phyloP scores from a whole-genome alignment of 306 rosid species.

The Rubus idaeus region DNA sequence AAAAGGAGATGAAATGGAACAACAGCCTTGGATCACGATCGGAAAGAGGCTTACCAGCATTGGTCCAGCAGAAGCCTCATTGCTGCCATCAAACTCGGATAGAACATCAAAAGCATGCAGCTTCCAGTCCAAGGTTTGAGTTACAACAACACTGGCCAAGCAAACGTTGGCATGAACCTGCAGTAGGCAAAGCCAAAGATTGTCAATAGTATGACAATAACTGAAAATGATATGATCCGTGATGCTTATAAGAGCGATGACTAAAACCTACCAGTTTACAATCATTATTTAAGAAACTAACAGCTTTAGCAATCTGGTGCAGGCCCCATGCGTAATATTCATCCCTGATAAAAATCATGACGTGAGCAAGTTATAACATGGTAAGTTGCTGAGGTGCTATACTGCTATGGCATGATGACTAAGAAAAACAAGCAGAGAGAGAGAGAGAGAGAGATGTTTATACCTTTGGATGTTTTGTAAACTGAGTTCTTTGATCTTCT shows the following conservation, averaged over 20 bases:
- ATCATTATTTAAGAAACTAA: slow-evolving; percentile 97
- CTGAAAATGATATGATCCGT: not conserved
- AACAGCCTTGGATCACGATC: not conserved
- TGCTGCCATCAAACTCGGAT: slow-evolving; percentile 79
- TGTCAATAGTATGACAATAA: slow-evolving; percentile 17
- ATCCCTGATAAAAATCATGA: slow-evolving; percentile 53
- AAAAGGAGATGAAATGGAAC: not conserved
- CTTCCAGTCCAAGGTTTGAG: slow-evolving; percentile 98
- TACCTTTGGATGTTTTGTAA: slow-evolving; percentile 67
- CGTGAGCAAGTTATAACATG: not conserved
- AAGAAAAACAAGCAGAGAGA: too few species aligned
- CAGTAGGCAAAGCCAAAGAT: slow-evolving; percentile 21
- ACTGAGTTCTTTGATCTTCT: slow-evolving; percentile 81
- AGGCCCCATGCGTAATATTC: slow-evolving; percentile 98
- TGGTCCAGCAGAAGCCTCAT: slow-evolving; percentile 64
- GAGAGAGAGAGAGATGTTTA: too few species aligned
- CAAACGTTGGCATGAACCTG: slow-evolving; percentile 97
- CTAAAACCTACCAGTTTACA: slow-evolving; percentile 83
- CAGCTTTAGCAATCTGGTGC: slow-evolving; percentile 90
- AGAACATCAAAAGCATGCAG: slow-evolving; percentile 97
- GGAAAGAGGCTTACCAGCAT: slow-evolving; percentile 67
- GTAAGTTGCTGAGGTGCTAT: too few species aligned
- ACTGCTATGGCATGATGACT: too few species aligned
- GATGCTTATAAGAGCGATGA: not conserved
- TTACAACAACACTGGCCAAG: slow-evolving; percentile 93